Base-by-base conservation (phyloP, 2,329 filamentous ascomycete species). In the Tolypocladium cylindrosporum region DNA sequence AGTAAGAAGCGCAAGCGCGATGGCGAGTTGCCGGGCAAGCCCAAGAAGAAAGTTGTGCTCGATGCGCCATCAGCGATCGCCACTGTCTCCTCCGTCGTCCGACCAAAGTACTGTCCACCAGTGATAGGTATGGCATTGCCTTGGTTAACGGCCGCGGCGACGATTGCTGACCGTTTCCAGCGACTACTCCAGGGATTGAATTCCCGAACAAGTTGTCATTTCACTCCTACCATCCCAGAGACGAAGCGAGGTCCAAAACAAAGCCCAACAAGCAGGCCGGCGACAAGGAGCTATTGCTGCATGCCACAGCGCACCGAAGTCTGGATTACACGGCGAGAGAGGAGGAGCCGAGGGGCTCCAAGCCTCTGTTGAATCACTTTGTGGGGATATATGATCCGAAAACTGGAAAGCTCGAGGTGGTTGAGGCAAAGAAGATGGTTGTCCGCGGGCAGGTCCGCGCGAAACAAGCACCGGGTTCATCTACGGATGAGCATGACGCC, bases 401-500 rank as follows among this genome's bases (percentile, higher is more conserved):
- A 40, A 84, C 81, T 0, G 82, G 82, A 24, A 75, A 81, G 62
- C 69, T 88, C 50, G 75, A 86, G 63, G 76, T 88, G 40, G 75
- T 87, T 21, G 79, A 86, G 66, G 83, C 83, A 19, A 84, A 83
- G 69, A 87, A 82, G 72, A 83, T 88, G 79, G 75, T 80, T 36
- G 74, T 88, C 24, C 75, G 83, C 45, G 82, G 81, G 14, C 71
- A 75, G 36, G 83, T 85, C 39, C 77, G 83, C 57, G 73, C 81
- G 41, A 82, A 84, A 62, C 77, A 81, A 62, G 76, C 78, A 21
- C 64, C 77, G 1, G 75, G 75, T 13, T 74, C 80, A 58, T 75
- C 79, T n/a, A 69, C 76, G 70, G 74, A 62, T 34, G 67, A 71
- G 58, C 64, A 63, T 56, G 61, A 64, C 36, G 57, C 55, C 34